Evolutionary conservation across 805 yeast species (phyloP), one percentile per base, ranked within the genome.

Genomic region (Pichia ethanolica): DNA sequence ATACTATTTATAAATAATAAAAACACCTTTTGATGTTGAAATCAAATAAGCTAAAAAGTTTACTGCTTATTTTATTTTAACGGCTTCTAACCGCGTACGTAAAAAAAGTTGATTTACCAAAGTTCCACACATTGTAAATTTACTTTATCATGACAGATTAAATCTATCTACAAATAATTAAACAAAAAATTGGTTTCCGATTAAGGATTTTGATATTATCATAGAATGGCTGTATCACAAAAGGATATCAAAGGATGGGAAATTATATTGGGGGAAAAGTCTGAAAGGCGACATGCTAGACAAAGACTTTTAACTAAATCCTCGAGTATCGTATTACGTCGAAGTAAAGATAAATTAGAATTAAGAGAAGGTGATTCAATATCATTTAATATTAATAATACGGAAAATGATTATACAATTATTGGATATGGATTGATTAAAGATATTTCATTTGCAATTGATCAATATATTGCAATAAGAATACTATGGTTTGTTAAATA

Each of bases 281-380:
- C 53, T n/a, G 53, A 67, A 44, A 53, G 68, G 42, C 48, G 61
- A 11, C 50, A 56, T 13, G 51, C 56, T 45, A 51, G 59, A 41
- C 45, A 43, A 26, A 14, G 5, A 8, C 8, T 14, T 11, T 10
- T 27, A 10, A 10, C 39, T 9, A 43, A 33, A 35, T 49, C 50
- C 39, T 55, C 51, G 35, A 49, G 44, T 10, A 59, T 71, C 11
- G 49, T 61, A 5, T 56, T 80, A 27, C 66, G 62, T 48, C 65
- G 82, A 50, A 70, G 64, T 9, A 58, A 55, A 0, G 86, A 80
- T 61, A 76, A 71, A 3, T 52, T 79, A 36, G 74, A 69, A 42
- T 55, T 83, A 25, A 68, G 69, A 28, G 69, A 70, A 9, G 89
- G 89, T 4, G 82, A 78, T 53, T 66, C 76, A 37, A 58, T 83